phyloP scores from a whole-genome alignment of 495 filamentous ascomycete genomes.

The Penicillium lagena region DNA sequence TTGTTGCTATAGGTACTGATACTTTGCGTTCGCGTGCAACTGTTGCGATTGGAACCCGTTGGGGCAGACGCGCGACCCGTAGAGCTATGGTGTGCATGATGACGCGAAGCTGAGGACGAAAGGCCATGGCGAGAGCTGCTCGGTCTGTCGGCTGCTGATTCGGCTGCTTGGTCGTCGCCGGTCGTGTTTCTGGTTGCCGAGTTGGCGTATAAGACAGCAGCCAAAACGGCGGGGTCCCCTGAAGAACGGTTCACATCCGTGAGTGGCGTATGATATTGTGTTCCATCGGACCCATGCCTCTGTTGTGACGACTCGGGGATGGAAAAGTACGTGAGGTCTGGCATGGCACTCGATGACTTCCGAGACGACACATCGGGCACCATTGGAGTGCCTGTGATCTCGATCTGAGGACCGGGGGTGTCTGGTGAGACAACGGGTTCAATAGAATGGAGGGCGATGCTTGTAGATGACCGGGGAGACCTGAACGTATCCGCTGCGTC shows the following conservation, averaged over 20 bases:
- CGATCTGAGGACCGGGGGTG: constrained; percentile 35
- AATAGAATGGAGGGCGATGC: constrained; percentile 13
- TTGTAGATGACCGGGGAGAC: constrained; percentile 16
- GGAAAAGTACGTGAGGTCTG: constrained; percentile 25
- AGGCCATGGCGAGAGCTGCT: constrained; percentile 26
- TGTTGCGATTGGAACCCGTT: constrained; percentile 34
- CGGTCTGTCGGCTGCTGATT: constrained; percentile 18
- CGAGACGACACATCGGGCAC: constrained; percentile 20
- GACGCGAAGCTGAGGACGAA: constrained; percentile 14
- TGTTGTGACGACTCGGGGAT: constrained; percentile 15
- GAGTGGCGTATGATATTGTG: constrained; percentile 10
- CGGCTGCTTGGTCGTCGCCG: constrained; percentile 11
- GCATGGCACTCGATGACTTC: constrained; percentile 32
- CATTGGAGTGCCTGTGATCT: constrained; percentile 27
- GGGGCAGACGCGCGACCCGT: constrained; percentile 30
- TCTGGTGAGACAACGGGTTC: constrained; percentile 34
- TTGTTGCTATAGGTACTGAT: constrained; percentile 38
- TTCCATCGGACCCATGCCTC: constrained; percentile 8
- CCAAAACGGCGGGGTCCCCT: constrained; percentile 24
- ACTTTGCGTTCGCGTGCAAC: constrained; percentile 39
- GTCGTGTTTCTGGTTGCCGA: constrained; percentile 6
- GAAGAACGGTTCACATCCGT: constrained; percentile 8
- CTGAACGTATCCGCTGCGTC: constrained; percentile 8
- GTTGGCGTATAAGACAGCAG: constrained; percentile 27
- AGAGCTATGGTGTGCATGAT: constrained; percentile 33